Evolutionary conservation across 805 yeast genomes (phyloP).

Genomic region (Saccharomyces eubayanus): DNA sequence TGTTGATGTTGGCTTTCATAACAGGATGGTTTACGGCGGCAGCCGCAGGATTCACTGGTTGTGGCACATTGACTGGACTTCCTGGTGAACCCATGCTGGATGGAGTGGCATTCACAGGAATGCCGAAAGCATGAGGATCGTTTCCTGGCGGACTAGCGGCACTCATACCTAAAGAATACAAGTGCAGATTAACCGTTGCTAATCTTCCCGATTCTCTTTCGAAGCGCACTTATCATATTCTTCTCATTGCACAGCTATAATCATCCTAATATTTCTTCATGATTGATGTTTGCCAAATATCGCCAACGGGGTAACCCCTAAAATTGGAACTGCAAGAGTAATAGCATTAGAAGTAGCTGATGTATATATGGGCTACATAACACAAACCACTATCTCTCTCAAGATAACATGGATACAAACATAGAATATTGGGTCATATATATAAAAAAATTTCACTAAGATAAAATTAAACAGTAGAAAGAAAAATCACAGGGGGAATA

Average conservation of each 20-base stretch:
- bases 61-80: conserved; percentile 8
- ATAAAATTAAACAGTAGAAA: not conserved
- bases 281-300: not conserved
- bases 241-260: not conserved
- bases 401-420: not conserved
- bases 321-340: not conserved
- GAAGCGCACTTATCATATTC: not conserved
- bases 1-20: conserved; percentile 15
- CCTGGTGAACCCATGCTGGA: conserved; percentile 6
- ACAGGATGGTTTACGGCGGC: conserved; percentile 8
- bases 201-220: not conserved
- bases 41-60: conserved; percentile 1
- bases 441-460: not conserved
- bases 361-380: not conserved
- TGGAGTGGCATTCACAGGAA: conserved; percentile 13
- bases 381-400: not conserved
- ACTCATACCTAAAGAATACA: not conserved
- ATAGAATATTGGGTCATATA: not conserved
- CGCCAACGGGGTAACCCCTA: not conserved
- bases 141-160: conserved; percentile 10
- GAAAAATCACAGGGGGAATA: not conserved
- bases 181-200: not conserved
- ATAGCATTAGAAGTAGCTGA: not conserved
- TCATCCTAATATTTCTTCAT: not conserved
- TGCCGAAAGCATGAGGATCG: conserved; percentile 11